Evolutionary conservation across 2,329 filamentous ascomycete species (phyloP).

Genomic region (Ceratocystis diversiconidia): DNA sequence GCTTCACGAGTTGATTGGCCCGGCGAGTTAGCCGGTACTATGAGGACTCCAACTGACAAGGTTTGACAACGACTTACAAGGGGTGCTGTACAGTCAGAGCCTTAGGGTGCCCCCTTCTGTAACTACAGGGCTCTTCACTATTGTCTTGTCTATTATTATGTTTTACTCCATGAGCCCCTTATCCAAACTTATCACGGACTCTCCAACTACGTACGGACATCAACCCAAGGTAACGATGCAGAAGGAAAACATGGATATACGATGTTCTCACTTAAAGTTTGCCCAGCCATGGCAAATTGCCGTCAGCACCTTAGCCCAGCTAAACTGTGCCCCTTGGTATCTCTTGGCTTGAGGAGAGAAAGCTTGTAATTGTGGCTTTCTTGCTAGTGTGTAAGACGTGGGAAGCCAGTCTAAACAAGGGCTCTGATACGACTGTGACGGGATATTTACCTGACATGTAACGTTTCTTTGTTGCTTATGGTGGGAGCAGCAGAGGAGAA

Average conservation of each 20-base stretch:
- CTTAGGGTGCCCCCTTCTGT: not conserved
- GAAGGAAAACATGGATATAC: not conserved
- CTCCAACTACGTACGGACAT: not conserved
- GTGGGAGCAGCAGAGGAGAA: not conserved
- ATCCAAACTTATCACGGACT: too few relatives aligned
- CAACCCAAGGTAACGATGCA: not conserved
- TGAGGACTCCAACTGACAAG: not conserved
- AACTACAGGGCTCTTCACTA: not conserved
- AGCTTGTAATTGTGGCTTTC: too few relatives aligned
- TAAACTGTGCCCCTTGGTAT: too few relatives aligned
- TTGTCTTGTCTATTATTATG: not conserved
- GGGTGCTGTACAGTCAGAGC: not conserved
- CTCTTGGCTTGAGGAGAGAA: too few relatives aligned
- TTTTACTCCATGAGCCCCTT: not conserved
- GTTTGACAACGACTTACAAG: not conserved
- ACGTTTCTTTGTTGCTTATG: conserved; percentile 18
- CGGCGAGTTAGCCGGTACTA: not conserved
- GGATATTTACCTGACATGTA: conserved; percentile 18
- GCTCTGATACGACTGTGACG: not conserved
- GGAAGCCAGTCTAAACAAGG: not conserved
- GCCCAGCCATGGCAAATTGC: not conserved
- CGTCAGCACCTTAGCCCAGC: not conserved
- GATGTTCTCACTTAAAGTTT: not conserved
- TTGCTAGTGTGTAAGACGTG: too few relatives aligned
- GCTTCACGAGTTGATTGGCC: not conserved